Evolutionary conservation across 345 rosid species (phyloP).

Genomic region (Salix dunnii): DNA sequence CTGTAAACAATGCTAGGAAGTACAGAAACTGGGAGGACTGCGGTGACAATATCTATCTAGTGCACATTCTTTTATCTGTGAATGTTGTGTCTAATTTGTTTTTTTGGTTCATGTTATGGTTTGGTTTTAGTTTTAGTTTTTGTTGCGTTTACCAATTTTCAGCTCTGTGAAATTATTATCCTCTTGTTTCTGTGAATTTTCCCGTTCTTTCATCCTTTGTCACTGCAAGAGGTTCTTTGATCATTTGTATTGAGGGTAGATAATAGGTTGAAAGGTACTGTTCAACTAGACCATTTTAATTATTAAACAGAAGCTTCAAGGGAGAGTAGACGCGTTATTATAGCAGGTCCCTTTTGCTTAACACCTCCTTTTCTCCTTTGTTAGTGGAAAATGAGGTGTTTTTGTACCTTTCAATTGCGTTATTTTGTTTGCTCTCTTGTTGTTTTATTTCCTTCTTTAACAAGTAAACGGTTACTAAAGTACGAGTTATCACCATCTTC

Average conservation of each 20-base stretch:
- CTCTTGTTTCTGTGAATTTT: background rate
- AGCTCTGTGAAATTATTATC: background rate
- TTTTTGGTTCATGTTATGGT: background rate
- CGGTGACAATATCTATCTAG: conserved; percentile 9
- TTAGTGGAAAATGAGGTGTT: background rate
- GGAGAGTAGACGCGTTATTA: background rate
- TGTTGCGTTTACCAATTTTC: background rate
- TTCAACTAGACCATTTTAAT: background rate
- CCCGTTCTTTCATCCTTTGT: background rate
- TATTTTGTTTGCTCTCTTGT: background rate
- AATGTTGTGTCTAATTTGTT: background rate
- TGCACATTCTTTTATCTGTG: conserved; percentile 1
- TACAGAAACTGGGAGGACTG: conserved; percentile 8
- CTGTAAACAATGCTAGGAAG: conserved; percentile 4
- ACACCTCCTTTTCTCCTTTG: background rate
- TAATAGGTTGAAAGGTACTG: background rate
- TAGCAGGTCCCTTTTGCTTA: background rate
- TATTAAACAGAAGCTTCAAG: background rate
- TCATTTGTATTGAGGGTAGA: background rate
- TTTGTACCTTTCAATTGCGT: background rate
- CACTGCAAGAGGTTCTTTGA: background rate
- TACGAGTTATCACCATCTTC: background rate
- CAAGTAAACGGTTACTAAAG: background rate
- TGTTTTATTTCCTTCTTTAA: background rate
- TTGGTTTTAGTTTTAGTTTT: background rate